phyloP scores from a whole-genome alignment of 2,329 filamentous ascomycete species.

The Cladobotryum protrusum region DNA sequence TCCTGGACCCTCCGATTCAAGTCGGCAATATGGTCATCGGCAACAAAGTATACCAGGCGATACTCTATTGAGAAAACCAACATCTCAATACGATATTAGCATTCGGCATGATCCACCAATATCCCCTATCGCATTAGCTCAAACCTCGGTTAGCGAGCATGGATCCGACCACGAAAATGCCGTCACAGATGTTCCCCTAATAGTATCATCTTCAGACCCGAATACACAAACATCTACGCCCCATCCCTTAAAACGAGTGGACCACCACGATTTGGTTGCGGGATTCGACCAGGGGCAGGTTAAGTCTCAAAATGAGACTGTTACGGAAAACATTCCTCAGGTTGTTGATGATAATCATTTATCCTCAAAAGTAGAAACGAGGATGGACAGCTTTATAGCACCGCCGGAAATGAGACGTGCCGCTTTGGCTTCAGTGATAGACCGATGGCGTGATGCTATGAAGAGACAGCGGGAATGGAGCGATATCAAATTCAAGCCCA shows the following conservation, averaged over 20 bases:
- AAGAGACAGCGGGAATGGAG: neutral
- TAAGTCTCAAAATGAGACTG: too few relatives aligned
- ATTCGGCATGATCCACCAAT: neutral
- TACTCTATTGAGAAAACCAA: conserved; percentile 2
- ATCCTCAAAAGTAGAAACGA: neutral
- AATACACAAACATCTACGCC: too few relatives aligned
- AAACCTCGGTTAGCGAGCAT: neutral
- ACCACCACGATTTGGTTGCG: too few relatives aligned
- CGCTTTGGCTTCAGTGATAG: conserved; percentile 13
- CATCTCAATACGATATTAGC: conserved; percentile 1
- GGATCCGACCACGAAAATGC: neutral
- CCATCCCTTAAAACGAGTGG: too few relatives aligned
- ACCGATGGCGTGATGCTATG: conserved; percentile 16
- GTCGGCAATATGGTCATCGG: conserved; percentile 13
- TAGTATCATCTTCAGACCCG: too few relatives aligned
- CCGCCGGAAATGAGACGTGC: conserved; percentile 1
- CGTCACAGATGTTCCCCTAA: neutral
- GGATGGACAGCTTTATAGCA: neutral
- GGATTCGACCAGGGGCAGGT: too few relatives aligned
- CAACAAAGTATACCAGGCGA: neutral
- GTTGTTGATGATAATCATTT: too few relatives aligned
- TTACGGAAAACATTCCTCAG: too few relatives aligned
- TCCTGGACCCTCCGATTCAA: conserved; percentile 14
- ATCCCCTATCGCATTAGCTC: neutral
- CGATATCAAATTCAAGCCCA: neutral